These are phyloP conservation scores for Strobilomyces confusus DNA, from an alignment of 768 basidiomycete species.

Conservation along the genomic window DNA sequence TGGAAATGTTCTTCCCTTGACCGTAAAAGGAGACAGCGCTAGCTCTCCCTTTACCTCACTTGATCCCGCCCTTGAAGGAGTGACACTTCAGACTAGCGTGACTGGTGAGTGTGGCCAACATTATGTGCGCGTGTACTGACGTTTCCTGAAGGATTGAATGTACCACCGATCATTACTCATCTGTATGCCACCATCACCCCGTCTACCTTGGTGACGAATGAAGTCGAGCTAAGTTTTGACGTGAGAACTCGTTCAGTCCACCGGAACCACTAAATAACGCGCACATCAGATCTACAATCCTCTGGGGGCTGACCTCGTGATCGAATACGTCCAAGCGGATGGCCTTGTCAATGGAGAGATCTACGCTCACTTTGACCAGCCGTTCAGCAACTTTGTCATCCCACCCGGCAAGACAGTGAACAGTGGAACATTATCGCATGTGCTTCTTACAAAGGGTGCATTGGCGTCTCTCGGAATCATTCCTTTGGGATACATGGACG, in stretches of 20 bases:
- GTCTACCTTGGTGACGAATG: constrained; percentile 44
- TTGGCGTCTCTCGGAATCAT: constrained; percentile 55
- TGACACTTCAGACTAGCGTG: constrained; percentile 48
- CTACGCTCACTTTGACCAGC: constrained; percentile 56
- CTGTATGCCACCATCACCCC: constrained; percentile 52
- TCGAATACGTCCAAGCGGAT: constrained; percentile 57
- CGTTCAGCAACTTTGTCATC: constrained; percentile 52
- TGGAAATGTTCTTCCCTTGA: constrained; percentile 42
- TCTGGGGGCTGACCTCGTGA: constrained; percentile 50
- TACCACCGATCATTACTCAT: constrained; percentile 54
- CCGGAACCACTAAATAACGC: neutral
- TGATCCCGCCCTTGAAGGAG: constrained; percentile 48
- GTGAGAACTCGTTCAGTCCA: constrained; percentile 31
- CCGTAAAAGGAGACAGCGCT: constrained; percentile 53
- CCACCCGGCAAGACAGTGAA: constrained; percentile 57
- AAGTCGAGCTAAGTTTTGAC: constrained; percentile 55
- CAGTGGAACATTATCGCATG: constrained; percentile 55
- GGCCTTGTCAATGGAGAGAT: constrained; percentile 45
- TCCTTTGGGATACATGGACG: constrained; percentile 50
- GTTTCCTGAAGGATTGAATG: constrained; percentile 38
- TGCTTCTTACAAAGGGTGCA: constrained; percentile 56
- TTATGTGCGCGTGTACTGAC: neutral
- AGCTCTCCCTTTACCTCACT: constrained; percentile 65
- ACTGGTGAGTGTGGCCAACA: constrained; percentile 33
- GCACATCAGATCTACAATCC: constrained; percentile 49